phyloP scores from a whole-genome alignment of 306 rosid species.

The Spatholobus suberectus region DNA sequence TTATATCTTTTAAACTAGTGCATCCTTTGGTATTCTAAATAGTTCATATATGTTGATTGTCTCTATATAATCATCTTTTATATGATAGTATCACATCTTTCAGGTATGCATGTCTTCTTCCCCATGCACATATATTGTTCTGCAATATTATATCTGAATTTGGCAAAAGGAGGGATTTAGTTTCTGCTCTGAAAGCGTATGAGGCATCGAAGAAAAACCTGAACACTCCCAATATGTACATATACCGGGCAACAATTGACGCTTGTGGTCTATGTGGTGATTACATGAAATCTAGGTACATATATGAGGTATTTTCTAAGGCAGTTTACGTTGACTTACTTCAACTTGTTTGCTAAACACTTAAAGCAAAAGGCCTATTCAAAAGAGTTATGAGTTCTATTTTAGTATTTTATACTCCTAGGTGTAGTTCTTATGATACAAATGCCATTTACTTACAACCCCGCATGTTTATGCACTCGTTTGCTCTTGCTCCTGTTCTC shows the following conservation, averaged over 20 bases:
- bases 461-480: not conserved
- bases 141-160: slow-evolving; percentile 72
- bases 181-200: slow-evolving; percentile 75
- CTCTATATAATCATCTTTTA: not conserved
- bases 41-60: not conserved
- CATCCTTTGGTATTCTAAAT: slow-evolving; percentile 12
- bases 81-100: slow-evolving; percentile 46
- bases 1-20: slow-evolving; percentile 11
- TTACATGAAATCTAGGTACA: slow-evolving; percentile 82
- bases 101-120: slow-evolving; percentile 91
- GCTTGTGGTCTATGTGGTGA: slow-evolving; percentile 82
- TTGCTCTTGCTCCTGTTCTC: slow-evolving; percentile 12
- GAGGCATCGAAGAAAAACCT: slow-evolving; percentile 65
- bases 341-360: slow-evolving; percentile 28
- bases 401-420: slow-evolving; percentile 24
- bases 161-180: slow-evolving; percentile 78
- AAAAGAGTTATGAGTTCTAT: slow-evolving; percentile 25
- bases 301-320: slow-evolving; percentile 76
- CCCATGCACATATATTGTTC: slow-evolving; percentile 69
- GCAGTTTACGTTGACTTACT: slow-evolving; percentile 31
- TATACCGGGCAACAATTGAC: slow-evolving; percentile 83
- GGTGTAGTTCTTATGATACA: slow-evolving; percentile 4
- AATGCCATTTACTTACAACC: slow-evolving; percentile 2
- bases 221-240: slow-evolving; percentile 69
- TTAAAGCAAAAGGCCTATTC: slow-evolving; percentile 16